Evolutionary conservation across 305 asterid genomes (phyloP), one percentile per base, ranked within the genome.

Genomic region (Petunia hybrid): DNA sequence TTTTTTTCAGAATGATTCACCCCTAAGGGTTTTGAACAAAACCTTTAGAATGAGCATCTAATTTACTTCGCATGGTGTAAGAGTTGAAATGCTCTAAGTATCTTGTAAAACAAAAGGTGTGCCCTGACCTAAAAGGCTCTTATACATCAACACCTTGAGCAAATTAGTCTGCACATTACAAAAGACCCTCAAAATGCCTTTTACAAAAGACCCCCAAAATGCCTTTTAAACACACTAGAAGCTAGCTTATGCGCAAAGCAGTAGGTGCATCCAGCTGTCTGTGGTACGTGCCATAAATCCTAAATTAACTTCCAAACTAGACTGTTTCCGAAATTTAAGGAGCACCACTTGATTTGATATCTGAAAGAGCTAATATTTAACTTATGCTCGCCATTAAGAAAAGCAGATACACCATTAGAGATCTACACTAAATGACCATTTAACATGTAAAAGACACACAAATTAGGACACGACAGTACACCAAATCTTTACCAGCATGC

Each of bases 251-350:
- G 46, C 9, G 8, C 61, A 71, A 46, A 0, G 12, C 43, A 46
- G 42, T 46, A 69, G 10, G 61, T 35, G 61, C 12, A 43, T 4
- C 31, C 2, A 10, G 42, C 53, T 70, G 60, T 46, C 43, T 71
- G 0, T 46, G 77, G 77, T 71, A 43, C 61, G 77, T 71, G 62
- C 61, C 45, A 48, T 16, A 3, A 22, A 31, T 48, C 13, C 6
- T 71, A 48, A 40, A 71, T 71, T 35, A 71, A 71, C 77, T 71
- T 48, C 46, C 62, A 48, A 31, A 61, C 16, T 48, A 71, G 42
- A 35, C 61, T 71, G 48, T 46, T 71, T 48, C 45, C 3, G 60
- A 71, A 48, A 71, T 36, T 71, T 43, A 71, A 71, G 61, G 43
- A 71, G 61, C 12, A 2, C 12, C 43, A 13, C 31, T 2, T 71